Evolutionary conservation across 352 stramenopile genomes (phyloP), one percentile per base, ranked within the genome.

Genomic region (Aphanomyces euteiches): DNA sequence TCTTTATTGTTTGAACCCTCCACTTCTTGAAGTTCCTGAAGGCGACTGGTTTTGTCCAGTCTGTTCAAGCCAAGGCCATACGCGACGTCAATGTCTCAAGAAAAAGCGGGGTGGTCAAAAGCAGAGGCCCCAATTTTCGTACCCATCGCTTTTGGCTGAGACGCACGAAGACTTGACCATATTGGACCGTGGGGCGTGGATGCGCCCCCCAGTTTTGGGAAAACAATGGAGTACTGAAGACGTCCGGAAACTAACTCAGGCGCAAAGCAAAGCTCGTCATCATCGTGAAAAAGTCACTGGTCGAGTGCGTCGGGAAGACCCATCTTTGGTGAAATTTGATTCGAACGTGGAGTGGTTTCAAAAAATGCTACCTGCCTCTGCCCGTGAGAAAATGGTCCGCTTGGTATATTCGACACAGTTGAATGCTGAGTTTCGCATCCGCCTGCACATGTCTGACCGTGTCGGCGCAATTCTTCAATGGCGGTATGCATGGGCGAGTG

Each of bases 11-110:
- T 69, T 96, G 15, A 84, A 63, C 36, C 78, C 82, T 47, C 83
- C 84, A 34, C 72, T 95, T 4, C 87, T 82, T 37, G 83, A 86
- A 59, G 66, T 89, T 12, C 85, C 87, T 8, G 86, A 79, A 48
- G 84, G 84, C 28, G 70, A 82, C 38, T 95, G 87, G 87, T 84
- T 93, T 72, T 95, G 87, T 69, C 77, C 81, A 12, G 69, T 85
- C 6, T 95, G 87, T 17, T 12, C n/a, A 7, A 69, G 56, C 45
- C 64, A 61, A 17, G 53, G 53, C 39, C 64, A 70, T 21, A 38
- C 53, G 3, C 53, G 53, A 50, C 64, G 64, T 19, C 64, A 70
- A 39, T 70, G 64, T 37, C 53, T 70, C 54, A 70, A 70, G 64
- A 70, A 70, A 37, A 70, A 70, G 37, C 43, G 45, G 19, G 47